Evolutionary conservation across 768 basidiomycete species (phyloP).

Genomic region (Termitomyces bulborhizus): DNA sequence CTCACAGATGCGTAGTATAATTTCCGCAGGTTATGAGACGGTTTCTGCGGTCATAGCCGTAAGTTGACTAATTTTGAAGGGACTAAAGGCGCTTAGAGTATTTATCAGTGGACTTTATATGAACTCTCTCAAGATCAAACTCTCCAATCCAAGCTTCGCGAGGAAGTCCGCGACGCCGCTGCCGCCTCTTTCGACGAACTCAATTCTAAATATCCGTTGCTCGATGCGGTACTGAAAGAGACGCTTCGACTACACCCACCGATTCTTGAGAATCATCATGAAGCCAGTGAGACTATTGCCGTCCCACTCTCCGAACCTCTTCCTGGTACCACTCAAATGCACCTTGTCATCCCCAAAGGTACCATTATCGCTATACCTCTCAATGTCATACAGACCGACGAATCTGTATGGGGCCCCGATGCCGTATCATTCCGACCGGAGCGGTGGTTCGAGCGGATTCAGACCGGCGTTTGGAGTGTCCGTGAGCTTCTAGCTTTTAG

Average conservation of each 20-base stretch:
- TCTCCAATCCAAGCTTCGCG: constrained; percentile 50
- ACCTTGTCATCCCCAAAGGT: constrained; percentile 49
- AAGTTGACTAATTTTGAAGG: constrained; percentile 4
- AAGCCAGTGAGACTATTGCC: constrained; percentile 44
- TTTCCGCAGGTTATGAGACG: constrained; percentile 56
- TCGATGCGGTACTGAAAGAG: constrained; percentile 59
- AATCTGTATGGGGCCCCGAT: constrained; percentile 54
- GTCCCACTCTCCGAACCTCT: constrained; percentile 52
- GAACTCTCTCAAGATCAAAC: constrained; percentile 47
- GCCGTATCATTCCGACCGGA: constrained; percentile 51
- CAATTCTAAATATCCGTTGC: constrained; percentile 41
- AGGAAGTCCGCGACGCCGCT: constrained; percentile 39
- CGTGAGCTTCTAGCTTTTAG: constrained; percentile 53
- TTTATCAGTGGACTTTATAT: constrained; percentile 56
- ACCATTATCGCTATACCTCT: constrained; percentile 49
- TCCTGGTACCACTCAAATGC: constrained; percentile 33
- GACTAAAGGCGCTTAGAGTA: neutral
- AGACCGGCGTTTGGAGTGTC: constrained; percentile 21
- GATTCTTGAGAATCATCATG: constrained; percentile 61
- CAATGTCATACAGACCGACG: constrained; percentile 51
- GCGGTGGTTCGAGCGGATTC: constrained; percentile 50
- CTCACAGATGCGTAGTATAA: constrained; percentile 56
- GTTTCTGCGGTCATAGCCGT: constrained; percentile 41
- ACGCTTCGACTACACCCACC: constrained; percentile 57
- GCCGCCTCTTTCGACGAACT: constrained; percentile 49